Conservation (phyloP, 192 early-diverging fungal species). For the Coemansia asiatica region DNA sequence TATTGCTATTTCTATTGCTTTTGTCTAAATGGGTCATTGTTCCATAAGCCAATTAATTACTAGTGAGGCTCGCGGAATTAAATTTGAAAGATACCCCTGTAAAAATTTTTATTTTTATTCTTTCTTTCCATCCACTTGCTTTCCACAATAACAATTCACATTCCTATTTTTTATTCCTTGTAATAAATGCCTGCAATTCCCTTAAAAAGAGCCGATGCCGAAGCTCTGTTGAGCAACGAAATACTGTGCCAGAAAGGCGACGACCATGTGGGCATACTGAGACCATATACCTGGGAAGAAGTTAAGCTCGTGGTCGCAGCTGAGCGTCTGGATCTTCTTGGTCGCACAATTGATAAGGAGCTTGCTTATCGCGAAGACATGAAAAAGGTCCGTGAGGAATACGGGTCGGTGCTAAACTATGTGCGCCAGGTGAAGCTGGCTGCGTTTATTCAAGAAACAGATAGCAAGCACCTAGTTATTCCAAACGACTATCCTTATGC, state of each 20-base stretch:
- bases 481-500: conserved; percentile 57
- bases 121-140: not conserved
- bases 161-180: not conserved
- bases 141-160: not conserved
- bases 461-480: conserved; percentile 29
- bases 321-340: conserved; percentile 40
- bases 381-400: conserved; percentile 24
- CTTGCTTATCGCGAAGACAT: conserved; percentile 32
- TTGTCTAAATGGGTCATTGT: no score
- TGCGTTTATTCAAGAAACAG: conserved; percentile 27
- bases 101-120: no score
- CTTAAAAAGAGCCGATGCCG: not conserved
- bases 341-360: conserved; percentile 27
- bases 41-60: no score
- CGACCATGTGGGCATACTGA: conserved; percentile 14
- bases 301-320: conserved; percentile 34
- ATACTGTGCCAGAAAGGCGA: conserved; percentile 20
- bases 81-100: no score
- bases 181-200: no score
- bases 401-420: conserved; percentile 34
- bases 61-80: no score
- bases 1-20: no score
- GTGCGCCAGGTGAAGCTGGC: conserved; percentile 38
- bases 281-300: conserved; percentile 38
- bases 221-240: conserved; percentile 6